Evolutionary conservation across 2,329 filamentous ascomycete genomes (phyloP).

Genomic region (Verticillium nubilum): DNA sequence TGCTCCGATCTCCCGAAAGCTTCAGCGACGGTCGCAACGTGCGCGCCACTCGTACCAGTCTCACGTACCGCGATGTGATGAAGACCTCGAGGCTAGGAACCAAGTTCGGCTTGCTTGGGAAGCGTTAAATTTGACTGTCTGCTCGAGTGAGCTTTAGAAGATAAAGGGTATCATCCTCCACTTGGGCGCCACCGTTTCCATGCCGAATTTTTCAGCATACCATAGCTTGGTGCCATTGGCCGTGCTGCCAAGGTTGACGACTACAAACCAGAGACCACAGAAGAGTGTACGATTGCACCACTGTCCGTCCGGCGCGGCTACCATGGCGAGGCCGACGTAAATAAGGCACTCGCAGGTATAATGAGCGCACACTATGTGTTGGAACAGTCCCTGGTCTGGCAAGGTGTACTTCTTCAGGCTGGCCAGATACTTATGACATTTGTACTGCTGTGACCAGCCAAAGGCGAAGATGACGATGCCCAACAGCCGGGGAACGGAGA

Average conservation of each 20-base stretch:
- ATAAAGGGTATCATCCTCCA: slow-evolving; percentile 75
- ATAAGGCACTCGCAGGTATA: slow-evolving; percentile 85
- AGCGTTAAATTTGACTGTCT: slow-evolving; percentile 22
- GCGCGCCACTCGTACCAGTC: slow-evolving; percentile 59
- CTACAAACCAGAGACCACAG: slow-evolving; percentile 66
- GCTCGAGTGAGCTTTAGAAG: slow-evolving; percentile 35
- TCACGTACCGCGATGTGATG: slow-evolving; percentile 83
- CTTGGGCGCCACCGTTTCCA: slow-evolving; percentile 52
- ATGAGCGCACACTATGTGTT: slow-evolving; percentile 73
- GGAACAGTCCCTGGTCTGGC: slow-evolving; percentile 68
- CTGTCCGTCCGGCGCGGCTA: slow-evolving; percentile 63
- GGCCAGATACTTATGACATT: slow-evolving; percentile 65
- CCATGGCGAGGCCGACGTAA: slow-evolving; percentile 71
- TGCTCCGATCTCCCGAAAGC: slow-evolving; percentile 47
- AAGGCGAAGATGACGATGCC: slow-evolving; percentile 60
- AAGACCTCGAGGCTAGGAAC: slow-evolving; percentile 70
- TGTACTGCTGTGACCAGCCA: slow-evolving; percentile 69
- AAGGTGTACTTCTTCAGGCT: slow-evolving; percentile 77
- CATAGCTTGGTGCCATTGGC: slow-evolving; percentile 72
- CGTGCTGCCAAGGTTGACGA: slow-evolving; percentile 74
- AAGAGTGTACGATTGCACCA: slow-evolving; percentile 68
- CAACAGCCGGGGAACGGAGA: slow-evolving; percentile 36
- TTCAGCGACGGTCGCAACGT: slow-evolving; percentile 48
- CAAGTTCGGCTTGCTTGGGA: slow-evolving; percentile 52
- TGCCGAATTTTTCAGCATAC: slow-evolving; percentile 73